These are phyloP conservation scores for Brasilioporus rufonigricans DNA, from an alignment of 768 basidiomycete genomes.

Conservation along the genomic window DNA sequence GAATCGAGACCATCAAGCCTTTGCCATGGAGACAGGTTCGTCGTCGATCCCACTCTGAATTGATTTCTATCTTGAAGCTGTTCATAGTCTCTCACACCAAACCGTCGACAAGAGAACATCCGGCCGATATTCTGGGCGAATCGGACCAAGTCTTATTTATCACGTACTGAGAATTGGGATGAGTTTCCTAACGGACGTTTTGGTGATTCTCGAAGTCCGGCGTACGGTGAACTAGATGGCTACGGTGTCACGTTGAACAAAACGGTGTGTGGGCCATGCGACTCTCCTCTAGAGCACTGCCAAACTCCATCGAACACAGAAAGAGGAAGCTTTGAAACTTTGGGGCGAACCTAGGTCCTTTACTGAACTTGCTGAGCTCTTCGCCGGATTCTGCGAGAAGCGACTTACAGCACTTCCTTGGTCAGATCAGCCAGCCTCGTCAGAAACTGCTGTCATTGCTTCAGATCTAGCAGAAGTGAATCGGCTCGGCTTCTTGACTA, in stretches of 20 bases:
- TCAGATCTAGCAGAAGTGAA: slow-evolving; percentile 82
- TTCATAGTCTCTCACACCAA: slow-evolving; percentile 83
- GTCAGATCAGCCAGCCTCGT: slow-evolving; percentile 87
- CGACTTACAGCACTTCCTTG: slow-evolving; percentile 83
- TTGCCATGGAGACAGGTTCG: slow-evolving; percentile 94
- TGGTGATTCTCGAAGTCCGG: slow-evolving; percentile 95
- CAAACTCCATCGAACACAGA: slow-evolving; percentile 47
- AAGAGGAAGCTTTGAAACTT: slow-evolving; percentile 79
- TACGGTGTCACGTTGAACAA: slow-evolving; percentile 94
- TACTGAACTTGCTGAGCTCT: slow-evolving; percentile 68
- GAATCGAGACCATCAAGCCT: slow-evolving; percentile 89
- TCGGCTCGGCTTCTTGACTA: slow-evolving; percentile 88
- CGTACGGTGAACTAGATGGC: slow-evolving; percentile 96
- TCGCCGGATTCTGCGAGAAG: slow-evolving; percentile 78
- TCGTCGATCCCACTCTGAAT: slow-evolving; percentile 3
- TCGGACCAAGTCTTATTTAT: slow-evolving; percentile 90
- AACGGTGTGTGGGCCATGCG: slow-evolving; percentile 47
- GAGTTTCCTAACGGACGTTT: slow-evolving; percentile 99
- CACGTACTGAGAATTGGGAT: slow-evolving; percentile 98
- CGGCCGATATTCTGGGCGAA: slow-evolving; percentile 99
- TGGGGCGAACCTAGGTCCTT: slow-evolving; percentile 81
- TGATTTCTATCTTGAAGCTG: slow-evolving; percentile 3
- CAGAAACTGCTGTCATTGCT: slow-evolving; percentile 81
- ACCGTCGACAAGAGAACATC: slow-evolving; percentile 85
- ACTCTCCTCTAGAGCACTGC: neutral